These are phyloP conservation scores for Physcomitrium patens DNA, from an alignment of 225 moss, liverwort and hornwort species.

Conservation along the genomic window DNA sequence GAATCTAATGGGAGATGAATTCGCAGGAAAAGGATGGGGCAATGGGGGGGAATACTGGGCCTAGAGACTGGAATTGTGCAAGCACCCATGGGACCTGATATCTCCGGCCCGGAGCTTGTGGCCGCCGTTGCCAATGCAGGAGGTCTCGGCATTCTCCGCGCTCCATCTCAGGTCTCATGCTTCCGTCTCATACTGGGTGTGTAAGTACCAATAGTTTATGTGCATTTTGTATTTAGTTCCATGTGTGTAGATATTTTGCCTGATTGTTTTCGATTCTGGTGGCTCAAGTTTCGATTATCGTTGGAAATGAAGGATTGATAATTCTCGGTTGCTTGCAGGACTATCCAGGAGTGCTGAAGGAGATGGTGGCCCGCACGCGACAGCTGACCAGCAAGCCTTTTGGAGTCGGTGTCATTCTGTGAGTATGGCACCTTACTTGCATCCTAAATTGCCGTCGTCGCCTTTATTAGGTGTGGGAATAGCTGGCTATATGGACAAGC, in stretches of 20 bases:
- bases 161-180: conserved; percentile 61
- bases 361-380: conserved; percentile 72
- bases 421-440: conserved; percentile 11
- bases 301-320: neutral
- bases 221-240: neutral
- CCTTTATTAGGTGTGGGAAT: neutral
- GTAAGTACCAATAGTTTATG: neutral
- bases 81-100: conserved; percentile 89
- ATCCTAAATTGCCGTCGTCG: conserved; percentile 19
- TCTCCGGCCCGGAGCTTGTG: conserved; percentile 75
- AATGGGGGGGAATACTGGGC: conserved; percentile 64
- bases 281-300: too few relatives aligned
- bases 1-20: neutral
- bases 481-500: too few relatives aligned
- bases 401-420: conserved; percentile 73
- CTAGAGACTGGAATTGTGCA: conserved; percentile 66
- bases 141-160: conserved; percentile 77
- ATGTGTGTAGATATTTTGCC: too few relatives aligned
- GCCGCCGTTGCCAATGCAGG: conserved; percentile 91
- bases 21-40: conserved; percentile 20
- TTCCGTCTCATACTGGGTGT: neutral
- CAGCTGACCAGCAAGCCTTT: conserved; percentile 78
- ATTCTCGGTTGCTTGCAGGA: conserved; percentile 44
- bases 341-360: conserved; percentile 61
- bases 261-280: too few relatives aligned